These are phyloP conservation scores for Pythium plurisporium DNA, from an alignment of 352 stramenopile species.

Conservation along the genomic window DNA sequence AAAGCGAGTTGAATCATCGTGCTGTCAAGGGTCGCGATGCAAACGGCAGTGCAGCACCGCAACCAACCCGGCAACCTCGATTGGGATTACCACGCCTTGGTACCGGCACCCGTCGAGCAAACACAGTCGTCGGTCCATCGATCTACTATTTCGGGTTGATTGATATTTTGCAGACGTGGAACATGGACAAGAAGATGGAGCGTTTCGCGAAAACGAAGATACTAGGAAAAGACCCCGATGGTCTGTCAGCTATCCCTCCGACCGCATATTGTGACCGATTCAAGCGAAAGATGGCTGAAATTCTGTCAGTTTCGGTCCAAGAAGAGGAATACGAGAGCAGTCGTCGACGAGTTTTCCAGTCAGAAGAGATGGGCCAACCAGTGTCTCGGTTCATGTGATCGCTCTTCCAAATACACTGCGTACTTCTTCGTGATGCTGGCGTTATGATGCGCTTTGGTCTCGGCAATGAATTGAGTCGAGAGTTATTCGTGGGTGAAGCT, in stretches of 20 bases:
- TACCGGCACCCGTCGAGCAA: slow-evolving; percentile 71
- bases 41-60: not conserved
- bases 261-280: slow-evolving; percentile 87
- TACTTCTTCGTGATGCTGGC: no score
- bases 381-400: slow-evolving; percentile 22
- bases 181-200: slow-evolving; percentile 89
- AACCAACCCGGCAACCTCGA: slow-evolving; percentile 22
- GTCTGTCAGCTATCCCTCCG: slow-evolving; percentile 74
- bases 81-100: slow-evolving; percentile 44
- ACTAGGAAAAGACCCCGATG: slow-evolving; percentile 69
- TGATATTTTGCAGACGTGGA: slow-evolving; percentile 88
- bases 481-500: not conserved
- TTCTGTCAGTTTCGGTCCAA: slow-evolving; percentile 62
- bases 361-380: slow-evolving; percentile 6
- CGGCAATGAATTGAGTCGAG: not conserved
- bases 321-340: slow-evolving; percentile 54
- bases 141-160: slow-evolving; percentile 89
- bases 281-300: slow-evolving; percentile 85
- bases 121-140: slow-evolving; percentile 83
- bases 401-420: not conserved
- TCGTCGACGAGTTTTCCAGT: slow-evolving; percentile 11
- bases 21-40: slow-evolving; percentile 16
- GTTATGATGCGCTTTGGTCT: no score
- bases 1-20: slow-evolving; percentile 33
- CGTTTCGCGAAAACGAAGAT: slow-evolving; percentile 86